phyloP scores from a whole-genome alignment of 495 filamentous ascomycete genomes.

The Usnea hakonensis region DNA sequence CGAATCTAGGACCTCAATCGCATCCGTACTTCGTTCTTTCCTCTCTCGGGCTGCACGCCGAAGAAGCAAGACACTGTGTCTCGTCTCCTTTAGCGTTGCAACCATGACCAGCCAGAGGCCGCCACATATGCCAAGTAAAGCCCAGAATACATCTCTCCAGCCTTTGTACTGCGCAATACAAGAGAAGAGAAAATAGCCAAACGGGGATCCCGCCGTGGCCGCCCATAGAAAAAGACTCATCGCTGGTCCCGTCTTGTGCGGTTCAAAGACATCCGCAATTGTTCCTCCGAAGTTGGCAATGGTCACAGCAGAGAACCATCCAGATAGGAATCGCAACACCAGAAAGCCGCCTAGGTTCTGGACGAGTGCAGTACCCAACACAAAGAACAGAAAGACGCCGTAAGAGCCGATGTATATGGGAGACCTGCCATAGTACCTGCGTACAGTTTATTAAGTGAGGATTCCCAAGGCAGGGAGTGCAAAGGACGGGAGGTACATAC shows the following conservation, averaged over 20 bases:
- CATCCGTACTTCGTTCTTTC: conserved; percentile 15
- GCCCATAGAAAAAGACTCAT: conserved; percentile 33
- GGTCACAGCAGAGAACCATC: conserved; percentile 26
- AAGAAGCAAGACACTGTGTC: conserved; percentile 30
- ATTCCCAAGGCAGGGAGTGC: conserved; percentile 18
- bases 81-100: conserved; percentile 38
- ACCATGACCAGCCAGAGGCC: conserved; percentile 36
- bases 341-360: conserved; percentile 25
- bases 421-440: conserved; percentile 27
- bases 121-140: conserved; percentile 40
- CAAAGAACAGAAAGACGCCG: conserved; percentile 25
- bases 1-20: conserved; percentile 18
- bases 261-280: conserved; percentile 24
- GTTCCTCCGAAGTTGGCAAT: conserved; percentile 26
- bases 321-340: conserved; percentile 24
- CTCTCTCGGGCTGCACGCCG: conserved; percentile 22
- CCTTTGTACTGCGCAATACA: conserved; percentile 34
- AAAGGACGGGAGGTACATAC: conserved; percentile 5
- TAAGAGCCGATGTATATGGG: conserved; percentile 31
- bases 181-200: conserved; percentile 37
- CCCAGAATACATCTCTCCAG: conserved; percentile 41
- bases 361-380: conserved; percentile 27
- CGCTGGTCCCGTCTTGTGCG: conserved; percentile 23
- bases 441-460: conserved; percentile 11
- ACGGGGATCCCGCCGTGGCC: conserved; percentile 36